Evolutionary conservation across 139 green algal species (phyloP), one percentile per base, ranked within the genome.

Genomic region (Tetradesmus lagerheimii): DNA sequence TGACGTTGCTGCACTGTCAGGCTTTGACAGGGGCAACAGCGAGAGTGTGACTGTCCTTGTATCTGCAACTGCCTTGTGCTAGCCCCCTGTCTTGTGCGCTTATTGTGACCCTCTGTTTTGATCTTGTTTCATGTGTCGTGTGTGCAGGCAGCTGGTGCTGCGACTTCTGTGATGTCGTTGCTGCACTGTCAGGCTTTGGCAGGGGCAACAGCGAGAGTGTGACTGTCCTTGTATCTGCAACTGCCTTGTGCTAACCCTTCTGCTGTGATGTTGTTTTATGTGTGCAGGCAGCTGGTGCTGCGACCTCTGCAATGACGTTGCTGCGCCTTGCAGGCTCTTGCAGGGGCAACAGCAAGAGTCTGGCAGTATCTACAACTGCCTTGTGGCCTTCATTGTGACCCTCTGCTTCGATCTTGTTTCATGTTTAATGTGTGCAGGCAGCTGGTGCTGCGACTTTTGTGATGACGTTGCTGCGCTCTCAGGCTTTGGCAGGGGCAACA

Each of bases 401-500:
- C n/a, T 67, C n/a, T 39, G 14, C 14, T 16, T 78, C 14, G 29
- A 11, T 78, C 25, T 78, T 78, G n/a, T 78, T 20, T 78, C n/a
- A 78, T n/a, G 67, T 78, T 27, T 43, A 8, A 27, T 82, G 35
- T 27, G 6, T 53, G 35, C 87, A 90, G 94, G 93, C 0, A 67
- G 82, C 18, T 98, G 95, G 96, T 67, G 75, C 62, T 98, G 94
- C 83, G 85, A 94, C 50, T 99, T 97, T 93, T 95, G 88, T 84
- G 95, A 98, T 90, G 81, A 96, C 16, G 75, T 97, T 2, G 83
- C 91, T 0, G 45, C 45, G 0, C 89, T 99, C 41, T 47, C 79
- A 6, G 92, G 83, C 80, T 99, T 97, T 94, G 97, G 97, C 5
- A 23, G 45, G 29, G 89, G 41, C 80, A 99, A 99, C 93, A 95